Evolutionary conservation across 805 yeast species (phyloP).

Genomic region (Saccharomycopsis fodiens): DNA sequence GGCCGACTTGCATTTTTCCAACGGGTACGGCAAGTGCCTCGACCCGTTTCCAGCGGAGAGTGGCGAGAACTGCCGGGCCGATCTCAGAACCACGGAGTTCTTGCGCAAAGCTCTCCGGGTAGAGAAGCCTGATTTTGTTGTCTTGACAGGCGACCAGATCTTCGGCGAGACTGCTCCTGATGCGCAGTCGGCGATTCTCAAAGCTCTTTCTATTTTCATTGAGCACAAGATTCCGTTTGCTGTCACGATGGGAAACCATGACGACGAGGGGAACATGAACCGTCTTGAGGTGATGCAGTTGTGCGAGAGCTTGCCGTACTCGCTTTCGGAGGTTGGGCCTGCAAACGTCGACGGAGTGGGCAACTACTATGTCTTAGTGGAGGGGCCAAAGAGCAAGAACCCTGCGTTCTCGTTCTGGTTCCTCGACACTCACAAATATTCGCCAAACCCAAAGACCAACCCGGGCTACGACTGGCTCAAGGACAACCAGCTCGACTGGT

Average conservation of each 20-base stretch:
- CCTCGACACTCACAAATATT: constrained; percentile 77
- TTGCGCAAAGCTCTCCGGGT: constrained; percentile 54
- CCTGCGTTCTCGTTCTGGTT: constrained; percentile 60
- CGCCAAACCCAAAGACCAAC: constrained; percentile 52
- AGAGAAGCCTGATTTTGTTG: constrained; percentile 80
- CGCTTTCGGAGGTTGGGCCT: constrained; percentile 57
- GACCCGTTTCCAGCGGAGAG: constrained; percentile 56
- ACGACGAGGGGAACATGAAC: constrained; percentile 70
- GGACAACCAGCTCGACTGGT: constrained; percentile 55
- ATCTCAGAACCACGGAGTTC: constrained; percentile 57
- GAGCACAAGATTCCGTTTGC: constrained; percentile 73
- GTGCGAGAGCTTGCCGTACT: constrained; percentile 55
- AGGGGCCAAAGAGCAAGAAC: constrained; percentile 31
- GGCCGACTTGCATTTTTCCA: constrained; percentile 87
- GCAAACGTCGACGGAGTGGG: constrained; percentile 72
- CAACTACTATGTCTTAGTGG: constrained; percentile 56
- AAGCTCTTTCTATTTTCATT: constrained; percentile 66
- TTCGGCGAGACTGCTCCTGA: constrained; percentile 78
- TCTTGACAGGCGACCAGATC: constrained; percentile 86
- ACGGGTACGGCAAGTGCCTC: constrained; percentile 72
- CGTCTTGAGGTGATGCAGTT: constrained; percentile 56
- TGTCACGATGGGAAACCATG: constrained; percentile 86
- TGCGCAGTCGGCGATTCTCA: constrained; percentile 72
- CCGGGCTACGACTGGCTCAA: constrained; percentile 88
- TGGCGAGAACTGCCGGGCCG: constrained; percentile 63